These are phyloP conservation scores for Moesziomyces antarcticus DNA, from an alignment of 1,284 basidiomycete genomes.

Conservation along the genomic window DNA sequence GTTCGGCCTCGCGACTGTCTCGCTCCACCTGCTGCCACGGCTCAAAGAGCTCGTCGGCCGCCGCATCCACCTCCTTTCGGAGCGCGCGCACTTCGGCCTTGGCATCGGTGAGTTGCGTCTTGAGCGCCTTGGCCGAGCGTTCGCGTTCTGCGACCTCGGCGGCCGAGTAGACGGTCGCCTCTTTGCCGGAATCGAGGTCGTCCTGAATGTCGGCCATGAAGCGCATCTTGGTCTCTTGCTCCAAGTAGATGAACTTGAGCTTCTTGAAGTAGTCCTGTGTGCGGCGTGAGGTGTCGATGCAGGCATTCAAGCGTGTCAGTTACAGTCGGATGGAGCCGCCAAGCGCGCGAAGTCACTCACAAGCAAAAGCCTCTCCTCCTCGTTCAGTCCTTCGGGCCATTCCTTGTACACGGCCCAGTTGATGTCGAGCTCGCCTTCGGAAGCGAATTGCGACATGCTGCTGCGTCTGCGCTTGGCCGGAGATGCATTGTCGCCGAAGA, in stretches of 20 bases:
- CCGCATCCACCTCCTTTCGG: constrained; percentile 50
- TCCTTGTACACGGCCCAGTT: constrained; percentile 61
- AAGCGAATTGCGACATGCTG: constrained; percentile 45
- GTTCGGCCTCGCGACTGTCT: constrained; percentile 42
- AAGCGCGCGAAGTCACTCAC: background rate
- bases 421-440: constrained; percentile 53
- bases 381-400: constrained; percentile 52
- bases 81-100: constrained; percentile 54
- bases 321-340: background rate
- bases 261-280: constrained; percentile 59
- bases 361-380: constrained; percentile 55
- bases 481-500: constrained; percentile 36
- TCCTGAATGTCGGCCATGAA: constrained; percentile 62
- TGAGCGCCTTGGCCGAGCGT: constrained; percentile 50
- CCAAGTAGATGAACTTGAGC: constrained; percentile 64
- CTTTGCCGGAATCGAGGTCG: constrained; percentile 58
- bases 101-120: constrained; percentile 59
- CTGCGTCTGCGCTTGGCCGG: constrained; percentile 46
- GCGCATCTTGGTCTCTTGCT: constrained; percentile 64
- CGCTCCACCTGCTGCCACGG: constrained; percentile 49
- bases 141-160: constrained; percentile 58
- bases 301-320: background rate
- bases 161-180: constrained; percentile 58
- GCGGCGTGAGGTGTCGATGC: background rate
- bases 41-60: constrained; percentile 45